A percentile compares a stretch with the other conserved stretches of the same genome.
phyloP scores from a whole-genome alignment of 495 filamentous ascomycete species.

The Evernia prunastri region DNA sequence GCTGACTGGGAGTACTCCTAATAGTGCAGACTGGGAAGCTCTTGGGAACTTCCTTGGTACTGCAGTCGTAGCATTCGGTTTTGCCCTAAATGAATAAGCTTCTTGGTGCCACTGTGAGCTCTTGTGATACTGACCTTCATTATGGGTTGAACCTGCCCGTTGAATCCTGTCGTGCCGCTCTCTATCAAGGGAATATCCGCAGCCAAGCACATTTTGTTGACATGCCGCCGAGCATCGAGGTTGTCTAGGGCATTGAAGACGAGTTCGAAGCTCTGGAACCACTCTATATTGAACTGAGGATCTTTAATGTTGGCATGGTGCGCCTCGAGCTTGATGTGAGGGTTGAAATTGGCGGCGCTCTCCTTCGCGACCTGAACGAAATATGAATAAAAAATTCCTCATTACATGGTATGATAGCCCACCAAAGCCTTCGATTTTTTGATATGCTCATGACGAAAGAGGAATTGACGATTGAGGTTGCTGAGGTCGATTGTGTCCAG shows the following conservation, averaged over 20 bases:
- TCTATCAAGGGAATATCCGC: constrained; percentile 89
- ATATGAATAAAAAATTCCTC: constrained; percentile 9
- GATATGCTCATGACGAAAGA: constrained; percentile 96
- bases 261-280: constrained; percentile 75
- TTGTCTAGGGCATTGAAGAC: constrained; percentile 99
- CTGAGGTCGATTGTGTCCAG: constrained; percentile 97
- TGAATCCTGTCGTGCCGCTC: constrained; percentile 96
- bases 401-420: constrained; percentile 29
- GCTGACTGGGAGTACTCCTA: constrained; percentile 85
- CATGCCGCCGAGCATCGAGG: constrained; percentile 85
- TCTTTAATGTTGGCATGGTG: constrained; percentile 97
- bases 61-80: constrained; percentile 97
- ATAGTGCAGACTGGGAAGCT: constrained; percentile 95
- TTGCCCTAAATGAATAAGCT: constrained; percentile 48
- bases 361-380: constrained; percentile 79
- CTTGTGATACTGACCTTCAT: constrained; percentile 52
- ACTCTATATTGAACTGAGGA: constrained; percentile 77
- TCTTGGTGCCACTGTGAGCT: neutral
- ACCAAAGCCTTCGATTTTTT: constrained; percentile 95
- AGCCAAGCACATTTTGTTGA: constrained; percentile 95
- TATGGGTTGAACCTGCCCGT: constrained; percentile 95
- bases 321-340: constrained; percentile 78
- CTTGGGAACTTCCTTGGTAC: constrained; percentile 79
- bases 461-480: constrained; percentile 96
- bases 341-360: constrained; percentile 84